These are phyloP conservation scores for Achaetomium macrosporum DNA, from an alignment of 2,329 filamentous ascomycete species.

Conservation along the genomic window DNA sequence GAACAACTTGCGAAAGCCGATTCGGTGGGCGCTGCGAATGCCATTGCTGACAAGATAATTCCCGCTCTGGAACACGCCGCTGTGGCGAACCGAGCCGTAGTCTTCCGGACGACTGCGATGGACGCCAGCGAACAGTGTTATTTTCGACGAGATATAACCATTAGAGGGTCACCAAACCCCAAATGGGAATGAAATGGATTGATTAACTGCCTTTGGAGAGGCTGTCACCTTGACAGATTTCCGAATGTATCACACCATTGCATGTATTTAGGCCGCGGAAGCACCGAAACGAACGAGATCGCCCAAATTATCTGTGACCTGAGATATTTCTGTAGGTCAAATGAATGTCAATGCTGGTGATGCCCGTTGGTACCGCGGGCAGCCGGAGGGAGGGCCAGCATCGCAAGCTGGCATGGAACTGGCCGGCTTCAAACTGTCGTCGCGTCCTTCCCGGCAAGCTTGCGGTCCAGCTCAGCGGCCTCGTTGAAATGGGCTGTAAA, in stretches of 20 bases:
- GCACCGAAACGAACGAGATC: conserved; percentile 1
- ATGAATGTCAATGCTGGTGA: neutral
- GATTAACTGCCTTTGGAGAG: conserved; percentile 1
- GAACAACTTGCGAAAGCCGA: neutral
- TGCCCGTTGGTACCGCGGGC: neutral
- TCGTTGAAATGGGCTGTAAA: conserved; percentile 27
- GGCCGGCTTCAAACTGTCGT: neutral
- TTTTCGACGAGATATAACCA: conserved; percentile 1
- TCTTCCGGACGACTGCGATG: neutral
- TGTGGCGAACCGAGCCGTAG: neutral
- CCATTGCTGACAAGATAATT: neutral
- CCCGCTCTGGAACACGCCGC: neutral
- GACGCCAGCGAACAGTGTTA: neutral
- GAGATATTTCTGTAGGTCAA: neutral
- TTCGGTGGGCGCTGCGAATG: neutral
- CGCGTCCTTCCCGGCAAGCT: neutral
- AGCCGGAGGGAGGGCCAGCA: neutral
- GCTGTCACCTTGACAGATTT: neutral
- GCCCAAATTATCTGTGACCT: neutral
- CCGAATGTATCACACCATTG: neutral
- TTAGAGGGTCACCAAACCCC: neutral
- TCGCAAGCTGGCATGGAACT: neutral
- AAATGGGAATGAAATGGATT: conserved; percentile 1
- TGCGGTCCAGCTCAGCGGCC: conserved; percentile 22
- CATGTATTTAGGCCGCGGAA: neutral